A percentile compares a stretch with the other conserved stretches of the same genome.
Evolutionary conservation across 1,284 basidiomycete genomes (phyloP).

Genomic region (Schizophyllum commune): DNA sequence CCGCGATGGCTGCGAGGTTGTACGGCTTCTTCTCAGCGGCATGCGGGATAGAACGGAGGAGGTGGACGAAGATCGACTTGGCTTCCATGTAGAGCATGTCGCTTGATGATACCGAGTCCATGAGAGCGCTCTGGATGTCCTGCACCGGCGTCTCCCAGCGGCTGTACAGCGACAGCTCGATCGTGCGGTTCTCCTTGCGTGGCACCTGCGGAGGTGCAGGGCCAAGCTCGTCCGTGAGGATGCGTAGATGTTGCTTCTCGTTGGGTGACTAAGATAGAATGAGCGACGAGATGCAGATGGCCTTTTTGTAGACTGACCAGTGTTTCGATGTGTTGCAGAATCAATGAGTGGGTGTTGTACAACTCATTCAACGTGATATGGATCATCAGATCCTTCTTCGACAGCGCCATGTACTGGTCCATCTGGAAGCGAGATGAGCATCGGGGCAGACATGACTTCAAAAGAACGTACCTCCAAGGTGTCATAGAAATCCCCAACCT

Average conservation of each 20-base stretch:
- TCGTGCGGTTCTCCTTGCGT: slow-evolving; percentile 92
- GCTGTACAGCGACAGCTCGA: slow-evolving; percentile 90
- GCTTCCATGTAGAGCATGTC: slow-evolving; percentile 99
- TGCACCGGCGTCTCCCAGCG: slow-evolving; percentile 99
- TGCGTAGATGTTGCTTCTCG: slow-evolving; percentile 95
- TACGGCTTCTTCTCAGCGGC: slow-evolving; percentile 82
- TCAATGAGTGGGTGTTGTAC: slow-evolving; percentile 95
- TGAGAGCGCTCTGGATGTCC: slow-evolving; percentile 92
- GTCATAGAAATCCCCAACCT: slow-evolving; percentile 99
- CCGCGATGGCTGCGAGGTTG: slow-evolving; percentile 85
- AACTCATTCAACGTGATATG: slow-evolving; percentile 99
- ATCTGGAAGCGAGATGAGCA: slow-evolving; percentile 48
- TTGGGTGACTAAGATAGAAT: slow-evolving; percentile 71
- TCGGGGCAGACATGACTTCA: not conserved
- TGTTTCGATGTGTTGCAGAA: slow-evolving; percentile 91
- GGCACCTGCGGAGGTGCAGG: slow-evolving; percentile 90
- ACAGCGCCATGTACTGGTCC: slow-evolving; percentile 99
- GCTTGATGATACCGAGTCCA: slow-evolving; percentile 95
- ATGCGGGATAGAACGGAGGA: slow-evolving; percentile 90
- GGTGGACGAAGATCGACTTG: slow-evolving; percentile 98
- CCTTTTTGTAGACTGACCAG: slow-evolving; percentile 50
- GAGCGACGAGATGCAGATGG: slow-evolving; percentile 6
- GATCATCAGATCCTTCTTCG: slow-evolving; percentile 97
- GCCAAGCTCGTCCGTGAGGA: slow-evolving; percentile 93
- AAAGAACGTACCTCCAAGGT: slow-evolving; percentile 77